A percentile compares a stretch with the other conserved stretches of the same genome.
Evolutionary conservation across 495 filamentous ascomycete species (phyloP).

Genomic region (Lophiostoma macrostomum): DNA sequence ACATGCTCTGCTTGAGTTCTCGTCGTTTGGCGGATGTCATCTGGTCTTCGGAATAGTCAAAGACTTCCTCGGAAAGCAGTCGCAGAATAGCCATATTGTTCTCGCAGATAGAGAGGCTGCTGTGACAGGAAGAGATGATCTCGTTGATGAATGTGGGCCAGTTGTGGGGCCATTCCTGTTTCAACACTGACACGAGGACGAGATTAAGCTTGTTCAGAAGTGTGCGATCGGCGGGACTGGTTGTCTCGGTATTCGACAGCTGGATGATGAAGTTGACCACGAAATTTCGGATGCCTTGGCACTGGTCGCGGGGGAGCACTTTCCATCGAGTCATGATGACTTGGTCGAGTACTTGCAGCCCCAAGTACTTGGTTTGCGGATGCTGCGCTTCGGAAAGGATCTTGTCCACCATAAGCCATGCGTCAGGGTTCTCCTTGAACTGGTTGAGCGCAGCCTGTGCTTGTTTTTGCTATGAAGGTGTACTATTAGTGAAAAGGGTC

Average conservation of each 20-base stretch:
- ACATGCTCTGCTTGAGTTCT: conserved; percentile 97
- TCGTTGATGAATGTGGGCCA: conserved; percentile 99
- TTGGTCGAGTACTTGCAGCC: conserved; percentile 92
- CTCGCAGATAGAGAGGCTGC: conserved; percentile 93
- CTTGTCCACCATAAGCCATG: conserved; percentile 94
- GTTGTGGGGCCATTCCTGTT: conserved; percentile 99
- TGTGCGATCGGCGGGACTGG: conserved; percentile 71
- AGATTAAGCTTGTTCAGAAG: conserved; percentile 97
- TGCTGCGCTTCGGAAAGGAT: conserved; percentile 88
- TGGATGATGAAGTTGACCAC: conserved; percentile 97
- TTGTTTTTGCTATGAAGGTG: conserved; percentile 77
- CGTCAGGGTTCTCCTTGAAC: conserved; percentile 99
- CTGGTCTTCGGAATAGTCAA: conserved; percentile 96
- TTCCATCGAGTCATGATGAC: conserved; percentile 99
- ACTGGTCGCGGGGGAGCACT: conserved; percentile 90
- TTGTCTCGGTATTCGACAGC: conserved; percentile 82
- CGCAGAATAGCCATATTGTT: conserved; percentile 99
- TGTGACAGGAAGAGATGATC: conserved; percentile 93
- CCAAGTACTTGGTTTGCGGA: conserved; percentile 95
- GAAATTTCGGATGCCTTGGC: conserved; percentile 97
- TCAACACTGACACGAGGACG: conserved; percentile 92
- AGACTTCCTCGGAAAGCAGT: conserved; percentile 94
- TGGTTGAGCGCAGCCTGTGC: conserved; percentile 92
- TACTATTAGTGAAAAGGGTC: conserved; percentile 21
- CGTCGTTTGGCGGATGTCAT: conserved; percentile 96